Evolutionary conservation across 306 rosid species (phyloP), one percentile per base, ranked within the genome.

Genomic region (Ormosia semicastrata): DNA sequence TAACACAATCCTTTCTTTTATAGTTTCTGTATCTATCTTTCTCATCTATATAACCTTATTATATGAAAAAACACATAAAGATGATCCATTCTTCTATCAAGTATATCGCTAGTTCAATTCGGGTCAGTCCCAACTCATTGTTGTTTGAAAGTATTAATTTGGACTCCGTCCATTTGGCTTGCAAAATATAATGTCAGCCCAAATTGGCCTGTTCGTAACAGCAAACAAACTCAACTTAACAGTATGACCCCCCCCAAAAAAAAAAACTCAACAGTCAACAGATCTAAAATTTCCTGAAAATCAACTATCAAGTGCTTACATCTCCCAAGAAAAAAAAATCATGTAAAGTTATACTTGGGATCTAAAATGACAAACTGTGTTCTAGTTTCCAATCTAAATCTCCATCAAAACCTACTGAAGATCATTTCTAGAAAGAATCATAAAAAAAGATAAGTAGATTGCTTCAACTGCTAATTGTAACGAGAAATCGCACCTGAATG

Each of bases 351-450:
- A 84, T 65, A 85, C 67, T 77, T 41, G 76, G 64, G 81, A 62
- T 78, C 86, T 83, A 73, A 60, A 56, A 52, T 59, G 57, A 86
- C 73, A 82, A 60, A 71, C 30, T 24, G 73, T 86, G 81, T 83
- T 76, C 73, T 9, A 75, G 58, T 69, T 53, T 43, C 57, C 85
- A 52, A 50, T 71, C 74, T 52, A 83, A 53, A 56, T 87, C 86
- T 59, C 79, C 76, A 44, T 79, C 81, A 71, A 87, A 81, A 79
- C 76, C 83, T 79, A 80, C 62, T 59, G 73, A 58, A 59, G 76
- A 71, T 88, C 85, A 88, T 89, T 88, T 82, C 78, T 83, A 70
- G 34, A 73, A 82, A 86, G 79, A 87, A 87, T 82, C 12, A 64
- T 33, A 73, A 70, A 56, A 84, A 84, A 80, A 58, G 66, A 64